Conservation (phyloP, 78 protist species). For the Guillardia theta region DNA sequence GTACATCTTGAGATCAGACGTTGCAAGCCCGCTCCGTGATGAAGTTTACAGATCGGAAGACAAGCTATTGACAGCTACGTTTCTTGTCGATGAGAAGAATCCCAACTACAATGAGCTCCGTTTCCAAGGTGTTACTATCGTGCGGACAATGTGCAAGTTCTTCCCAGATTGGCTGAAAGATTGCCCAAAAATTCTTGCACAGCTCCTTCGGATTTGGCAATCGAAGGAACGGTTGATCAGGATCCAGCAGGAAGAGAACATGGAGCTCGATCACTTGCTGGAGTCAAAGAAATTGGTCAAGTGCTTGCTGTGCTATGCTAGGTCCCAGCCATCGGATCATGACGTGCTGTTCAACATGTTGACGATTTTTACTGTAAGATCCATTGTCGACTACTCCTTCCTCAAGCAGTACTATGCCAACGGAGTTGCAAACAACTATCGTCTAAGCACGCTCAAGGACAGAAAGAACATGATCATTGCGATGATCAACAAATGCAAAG, state of each 20-base stretch:
- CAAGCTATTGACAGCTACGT: background rate
- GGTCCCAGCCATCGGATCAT: slow-evolving; percentile 47
- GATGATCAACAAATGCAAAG: slow-evolving; percentile 49
- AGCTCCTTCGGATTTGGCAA: slow-evolving; percentile 47
- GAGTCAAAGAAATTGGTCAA: slow-evolving; percentile 74
- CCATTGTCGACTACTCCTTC: slow-evolving; percentile 68
- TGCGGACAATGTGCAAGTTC: slow-evolving; percentile 28
- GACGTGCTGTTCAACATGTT: slow-evolving; percentile 76
- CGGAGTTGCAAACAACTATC: slow-evolving; percentile 54
- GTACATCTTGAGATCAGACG: background rate
- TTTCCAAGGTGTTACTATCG: slow-evolving; percentile 40
- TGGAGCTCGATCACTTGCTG: slow-evolving; percentile 21
- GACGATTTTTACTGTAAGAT: slow-evolving; percentile 52
- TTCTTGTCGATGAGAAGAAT: background rate
- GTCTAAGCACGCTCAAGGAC: background rate
- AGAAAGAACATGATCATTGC: background rate
- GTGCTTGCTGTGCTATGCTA: slow-evolving; percentile 71
- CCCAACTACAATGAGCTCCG: background rate
- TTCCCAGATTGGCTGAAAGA: slow-evolving; percentile 51
- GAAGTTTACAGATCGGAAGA: background rate
- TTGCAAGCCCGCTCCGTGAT: slow-evolving; percentile 30
- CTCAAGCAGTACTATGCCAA: slow-evolving; percentile 61
- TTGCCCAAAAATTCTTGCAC: background rate
- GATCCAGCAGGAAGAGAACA: slow-evolving; percentile 18
- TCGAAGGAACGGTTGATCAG: slow-evolving; percentile 38